Percentiles rank a stretch among this genome's conserved stretches.
phyloP scores from a whole-genome alignment of 202 grass and related monocot species.

The Carex arenaria region DNA sequence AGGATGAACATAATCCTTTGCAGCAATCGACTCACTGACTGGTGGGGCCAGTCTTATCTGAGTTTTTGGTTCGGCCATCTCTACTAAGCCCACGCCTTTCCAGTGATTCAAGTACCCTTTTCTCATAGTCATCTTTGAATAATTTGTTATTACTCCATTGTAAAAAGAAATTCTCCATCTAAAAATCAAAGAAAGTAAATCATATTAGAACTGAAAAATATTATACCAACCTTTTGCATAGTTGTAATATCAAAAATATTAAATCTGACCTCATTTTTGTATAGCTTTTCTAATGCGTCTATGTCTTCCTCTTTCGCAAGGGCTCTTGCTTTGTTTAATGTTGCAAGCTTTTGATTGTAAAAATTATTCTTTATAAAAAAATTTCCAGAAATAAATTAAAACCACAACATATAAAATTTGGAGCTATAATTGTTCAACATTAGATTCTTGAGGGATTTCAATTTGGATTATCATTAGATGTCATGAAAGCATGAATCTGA shows the following conservation, averaged over 20 bases:
- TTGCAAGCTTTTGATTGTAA: not conserved
- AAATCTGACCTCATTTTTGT: not conserved
- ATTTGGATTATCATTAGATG: too few relatives aligned
- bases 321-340: not conserved
- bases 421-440: too few relatives aligned
- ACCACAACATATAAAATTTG: too few relatives aligned
- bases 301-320: not conserved
- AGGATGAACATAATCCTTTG: not conserved
- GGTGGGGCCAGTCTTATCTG: not conserved
- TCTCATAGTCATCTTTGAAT: not conserved
- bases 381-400: too few relatives aligned
- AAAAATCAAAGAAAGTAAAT: not conserved
- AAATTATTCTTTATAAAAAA: not conserved
- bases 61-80: not conserved
- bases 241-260: not conserved
- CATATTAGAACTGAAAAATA: not conserved
- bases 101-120: not conserved
- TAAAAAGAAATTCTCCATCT: not conserved
- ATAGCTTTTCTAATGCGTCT: not conserved
- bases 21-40: not conserved
- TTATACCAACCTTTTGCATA: not conserved
- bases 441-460: too few relatives aligned
- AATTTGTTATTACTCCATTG: not conserved
- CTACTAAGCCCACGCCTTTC: not conserved
- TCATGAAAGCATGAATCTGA: not conserved